Evolutionary conservation across 768 basidiomycete species (phyloP).

Genomic region (Tricholoma furcatifolium): DNA sequence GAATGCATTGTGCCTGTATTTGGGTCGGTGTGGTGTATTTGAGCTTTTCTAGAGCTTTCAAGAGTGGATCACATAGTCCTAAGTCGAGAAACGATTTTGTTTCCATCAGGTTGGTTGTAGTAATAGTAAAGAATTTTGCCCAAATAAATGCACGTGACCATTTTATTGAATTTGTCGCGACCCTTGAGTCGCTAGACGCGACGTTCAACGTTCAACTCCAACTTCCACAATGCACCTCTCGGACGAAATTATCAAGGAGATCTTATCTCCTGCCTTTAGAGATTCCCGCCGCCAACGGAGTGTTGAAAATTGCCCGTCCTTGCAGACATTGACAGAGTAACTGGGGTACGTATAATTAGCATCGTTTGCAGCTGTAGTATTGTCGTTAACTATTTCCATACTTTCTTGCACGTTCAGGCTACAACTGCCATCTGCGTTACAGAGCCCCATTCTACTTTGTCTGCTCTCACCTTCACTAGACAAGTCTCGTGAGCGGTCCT

Average conservation of each 20-base stretch:
- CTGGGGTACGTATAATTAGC: not conserved
- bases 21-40: constrained; percentile 83
- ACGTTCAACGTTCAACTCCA: not conserved
- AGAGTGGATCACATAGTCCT: constrained; percentile 84
- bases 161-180: too few relatives aligned
- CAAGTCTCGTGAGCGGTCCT: constrained; percentile 3
- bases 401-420: not conserved
- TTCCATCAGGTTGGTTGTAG: not conserved
- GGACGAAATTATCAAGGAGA: constrained; percentile 18
- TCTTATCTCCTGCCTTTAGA: constrained; percentile 18
- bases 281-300: not conserved
- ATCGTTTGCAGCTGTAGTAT: not conserved
- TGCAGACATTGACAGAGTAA: not conserved
- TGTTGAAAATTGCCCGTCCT: not conserved
- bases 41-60: constrained; percentile 76
- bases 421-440: not conserved
- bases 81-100: constrained; percentile 28
- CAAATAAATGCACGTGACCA: too few relatives aligned
- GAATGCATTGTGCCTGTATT: constrained; percentile 81
- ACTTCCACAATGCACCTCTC: constrained; percentile 8
- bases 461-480: not conserved
- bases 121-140: too few relatives aligned
- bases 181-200: too few relatives aligned
- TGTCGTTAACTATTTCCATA: too few relatives aligned
- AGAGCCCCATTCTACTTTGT: not conserved